Evolutionary conservation across 352 stramenopile genomes (phyloP), one percentile per base, ranked within the genome.

Genomic region (Pythium graminicola): DNA sequence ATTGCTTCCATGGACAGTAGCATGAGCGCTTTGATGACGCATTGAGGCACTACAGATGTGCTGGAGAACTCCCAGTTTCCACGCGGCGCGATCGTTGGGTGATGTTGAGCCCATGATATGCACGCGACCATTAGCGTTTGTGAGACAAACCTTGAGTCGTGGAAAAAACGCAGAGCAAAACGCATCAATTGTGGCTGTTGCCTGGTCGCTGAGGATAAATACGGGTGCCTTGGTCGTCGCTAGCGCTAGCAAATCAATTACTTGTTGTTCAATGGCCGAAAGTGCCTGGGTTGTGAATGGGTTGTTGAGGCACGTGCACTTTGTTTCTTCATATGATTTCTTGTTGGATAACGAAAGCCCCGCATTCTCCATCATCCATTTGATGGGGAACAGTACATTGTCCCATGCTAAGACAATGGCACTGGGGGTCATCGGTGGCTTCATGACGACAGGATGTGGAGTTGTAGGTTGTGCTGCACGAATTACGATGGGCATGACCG

Each of bases 331-430:
- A 2, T 56, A 29, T 1, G 23, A 32, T 24, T 65, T 54, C n/a
- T 38, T 35, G 13, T 41, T 51, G 0, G 22, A n/a, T 7, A 44
- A 16, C 4, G 19, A 16, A 1, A 60, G 19, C 4, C 57, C 57
- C 11, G 45, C 45, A 13, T 29, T 57, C 4, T 65, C 57, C 24
- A 11, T 27, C 28, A 65, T 42, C 57, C 57, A 65, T 27, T 56
- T 65, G 28, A 46, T 55, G 2, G 57, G 57, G 43, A 65, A 65
- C 5, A 65, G 47, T 8, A 65, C 57, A 29, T 65, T 60, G 36
- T 65, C 57, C 57, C 57, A 65, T 8, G 57, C 50, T 11, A 65
- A 29, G 9, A 65, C 57, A 29, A 65, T 49, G 4, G 57, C 57
- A 11, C 20, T 48, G 0, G 48, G 40, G 2, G 13, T 13, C 8